A percentile compares a stretch with the other conserved stretches of the same genome.
phyloP scores from a whole-genome alignment of 768 basidiomycete genomes.

The Filobasidium floriforme region DNA sequence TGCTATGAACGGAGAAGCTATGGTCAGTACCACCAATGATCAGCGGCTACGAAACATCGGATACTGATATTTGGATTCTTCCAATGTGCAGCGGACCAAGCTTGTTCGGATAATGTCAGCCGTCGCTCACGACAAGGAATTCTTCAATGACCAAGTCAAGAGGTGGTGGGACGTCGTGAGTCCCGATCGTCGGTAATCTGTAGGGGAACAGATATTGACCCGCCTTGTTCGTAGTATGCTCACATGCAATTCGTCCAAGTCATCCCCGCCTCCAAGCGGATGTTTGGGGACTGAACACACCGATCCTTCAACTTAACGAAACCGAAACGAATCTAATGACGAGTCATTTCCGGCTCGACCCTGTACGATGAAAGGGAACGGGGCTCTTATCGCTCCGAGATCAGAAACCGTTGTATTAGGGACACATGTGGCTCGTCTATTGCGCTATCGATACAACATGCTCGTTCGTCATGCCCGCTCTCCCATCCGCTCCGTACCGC shows the following conservation, averaged over 20 bases:
- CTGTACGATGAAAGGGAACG: too few relatives aligned
- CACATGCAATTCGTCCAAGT: neutral
- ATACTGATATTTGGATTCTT: neutral
- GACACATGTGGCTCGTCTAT: too few relatives aligned
- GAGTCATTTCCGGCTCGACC: too few relatives aligned
- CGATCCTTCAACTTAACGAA: neutral
- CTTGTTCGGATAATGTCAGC: too few relatives aligned
- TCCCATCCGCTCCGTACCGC: too few relatives aligned
- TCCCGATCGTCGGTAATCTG: neutral
- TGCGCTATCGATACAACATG: neutral
- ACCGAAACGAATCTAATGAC: too few relatives aligned
- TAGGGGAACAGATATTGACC: neutral
- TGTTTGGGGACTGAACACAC: neutral
- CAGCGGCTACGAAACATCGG: too few relatives aligned
- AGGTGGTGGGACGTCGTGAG: conserved; percentile 38
- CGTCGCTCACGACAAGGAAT: neutral
- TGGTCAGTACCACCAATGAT: conserved; percentile 20
- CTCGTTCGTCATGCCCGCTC: neutral
- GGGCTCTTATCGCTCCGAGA: too few relatives aligned
- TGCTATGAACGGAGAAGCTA: conserved; percentile 34
- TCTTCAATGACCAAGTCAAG: conserved; percentile 25
- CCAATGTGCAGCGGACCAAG: too few relatives aligned
- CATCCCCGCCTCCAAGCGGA: neutral
- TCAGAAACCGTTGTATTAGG: too few relatives aligned
- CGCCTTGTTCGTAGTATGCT: neutral